Conservation (phyloP, 2,329 filamentous ascomycete genomes). For the Aspergillaceae sp. region DNA sequence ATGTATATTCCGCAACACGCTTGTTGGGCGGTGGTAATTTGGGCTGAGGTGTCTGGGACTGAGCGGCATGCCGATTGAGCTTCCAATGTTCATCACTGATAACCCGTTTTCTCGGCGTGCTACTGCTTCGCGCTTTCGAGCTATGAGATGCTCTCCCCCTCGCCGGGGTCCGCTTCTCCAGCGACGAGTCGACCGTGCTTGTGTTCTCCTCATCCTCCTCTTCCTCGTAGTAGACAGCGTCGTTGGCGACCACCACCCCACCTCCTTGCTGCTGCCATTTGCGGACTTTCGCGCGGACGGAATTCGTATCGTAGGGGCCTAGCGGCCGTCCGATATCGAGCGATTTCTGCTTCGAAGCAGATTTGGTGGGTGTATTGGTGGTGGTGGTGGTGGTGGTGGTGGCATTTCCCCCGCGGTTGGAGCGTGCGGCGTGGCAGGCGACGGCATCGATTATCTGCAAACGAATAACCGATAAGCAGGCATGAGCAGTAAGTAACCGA, state of each 20-base stretch:
- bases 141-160: neutral
- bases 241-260: slow-evolving; percentile 53
- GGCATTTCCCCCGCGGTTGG: slow-evolving; percentile 42
- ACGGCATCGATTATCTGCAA: slow-evolving; percentile 30
- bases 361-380: slow-evolving; percentile 29
- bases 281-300: slow-evolving; percentile 71
- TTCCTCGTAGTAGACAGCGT: slow-evolving; percentile 50
- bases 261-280: slow-evolving; percentile 77
- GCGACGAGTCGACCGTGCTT: slow-evolving; percentile 5
- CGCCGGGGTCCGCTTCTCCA: neutral
- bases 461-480: neutral
- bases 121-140: slow-evolving; percentile 37
- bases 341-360: slow-evolving; percentile 47
- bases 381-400: slow-evolving; percentile 46
- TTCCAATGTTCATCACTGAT: slow-evolving; percentile 86
- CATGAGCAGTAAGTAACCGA: neutral
- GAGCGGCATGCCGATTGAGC: slow-evolving; percentile 43
- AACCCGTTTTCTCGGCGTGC: slow-evolving; percentile 78
- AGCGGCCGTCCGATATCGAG: slow-evolving; percentile 44
- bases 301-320: slow-evolving; percentile 51
- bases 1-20: slow-evolving; percentile 34
- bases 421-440: slow-evolving; percentile 30
- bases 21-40: slow-evolving; percentile 34
- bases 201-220: slow-evolving; percentile 32
- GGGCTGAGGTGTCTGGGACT: slow-evolving; percentile 28